Conservation (phyloP, 2,329 filamentous ascomycete genomes). For the Aureobasidium sp. region DNA sequence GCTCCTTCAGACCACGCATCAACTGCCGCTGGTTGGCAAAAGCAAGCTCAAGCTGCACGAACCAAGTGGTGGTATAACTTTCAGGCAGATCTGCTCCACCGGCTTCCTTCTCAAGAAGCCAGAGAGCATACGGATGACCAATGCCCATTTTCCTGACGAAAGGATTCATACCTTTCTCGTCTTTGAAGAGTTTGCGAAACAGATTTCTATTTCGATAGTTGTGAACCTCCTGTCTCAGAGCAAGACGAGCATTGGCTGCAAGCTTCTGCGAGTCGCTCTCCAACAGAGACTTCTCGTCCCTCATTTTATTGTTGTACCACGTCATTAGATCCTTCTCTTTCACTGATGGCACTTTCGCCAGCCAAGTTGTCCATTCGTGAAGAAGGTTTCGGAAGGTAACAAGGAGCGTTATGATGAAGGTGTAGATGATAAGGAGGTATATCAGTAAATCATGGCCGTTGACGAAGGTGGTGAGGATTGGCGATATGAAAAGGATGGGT, state of each 20-base stretch:
- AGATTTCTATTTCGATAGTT: conserved; percentile 36
- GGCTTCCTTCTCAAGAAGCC: conserved; percentile 38
- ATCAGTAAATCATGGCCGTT: conserved; percentile 46
- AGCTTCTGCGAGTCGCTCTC: conserved; percentile 35
- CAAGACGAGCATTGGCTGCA: conserved; percentile 41
- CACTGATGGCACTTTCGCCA: conserved; percentile 40
- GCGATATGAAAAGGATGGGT: conserved; percentile 48
- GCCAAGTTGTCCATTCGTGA: conserved; percentile 53
- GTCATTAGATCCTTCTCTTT: conserved; percentile 42
- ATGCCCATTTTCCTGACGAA: conserved; percentile 43
- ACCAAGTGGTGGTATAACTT: conserved; percentile 49
- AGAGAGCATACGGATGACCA: conserved; percentile 45
- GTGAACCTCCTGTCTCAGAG: conserved; percentile 37
- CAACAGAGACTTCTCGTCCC: conserved; percentile 17
- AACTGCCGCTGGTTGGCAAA: conserved; percentile 44
- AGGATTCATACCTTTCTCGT: conserved; percentile 32
- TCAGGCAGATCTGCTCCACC: conserved; percentile 46
- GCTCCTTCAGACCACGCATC: conserved; percentile 46
- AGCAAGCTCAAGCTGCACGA: conserved; percentile 48
- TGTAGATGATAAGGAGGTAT: conserved; percentile 47
- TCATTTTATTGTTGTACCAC: conserved; percentile 37
- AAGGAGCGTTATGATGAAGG: conserved; percentile 44
- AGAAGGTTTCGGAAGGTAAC: conserved; percentile 46
- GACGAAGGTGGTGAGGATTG: conserved; percentile 46
- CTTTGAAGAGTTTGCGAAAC: conserved; percentile 14